Percentiles rank a stretch among this genome's conserved stretches.
phyloP scores from a whole-genome alignment of 2,329 filamentous ascomycete genomes.

The Bipolaris victoriae region DNA sequence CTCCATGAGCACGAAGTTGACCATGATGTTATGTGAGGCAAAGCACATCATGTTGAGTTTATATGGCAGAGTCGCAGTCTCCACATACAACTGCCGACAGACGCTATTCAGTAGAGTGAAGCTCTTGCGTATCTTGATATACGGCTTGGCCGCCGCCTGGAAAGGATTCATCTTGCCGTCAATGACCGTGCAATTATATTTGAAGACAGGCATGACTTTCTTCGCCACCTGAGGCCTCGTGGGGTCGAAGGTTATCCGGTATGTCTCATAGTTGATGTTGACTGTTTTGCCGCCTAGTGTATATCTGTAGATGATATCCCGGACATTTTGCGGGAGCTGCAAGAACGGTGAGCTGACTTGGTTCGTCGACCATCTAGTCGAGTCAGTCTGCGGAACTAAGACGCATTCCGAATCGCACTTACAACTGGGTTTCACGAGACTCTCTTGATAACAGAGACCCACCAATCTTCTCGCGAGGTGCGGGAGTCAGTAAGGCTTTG shows the following conservation, averaged over 20 bases:
- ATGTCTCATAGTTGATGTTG: slow-evolving; percentile 32
- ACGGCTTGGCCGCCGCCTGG: neutral
- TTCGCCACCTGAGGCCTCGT: neutral
- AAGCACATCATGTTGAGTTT: slow-evolving; percentile 34
- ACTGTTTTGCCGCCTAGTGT: slow-evolving; percentile 36
- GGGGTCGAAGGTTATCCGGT: slow-evolving; percentile 9
- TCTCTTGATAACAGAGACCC: slow-evolving; percentile 14
- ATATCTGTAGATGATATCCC: slow-evolving; percentile 30
- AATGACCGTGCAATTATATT: slow-evolving; percentile 29
- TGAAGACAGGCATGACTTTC: slow-evolving; percentile 25
- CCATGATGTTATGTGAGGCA: slow-evolving; percentile 28
- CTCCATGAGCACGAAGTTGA: slow-evolving; percentile 38
- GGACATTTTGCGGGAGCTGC: slow-evolving; percentile 32
- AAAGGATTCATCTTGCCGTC: slow-evolving; percentile 22
- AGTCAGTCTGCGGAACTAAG: neutral
- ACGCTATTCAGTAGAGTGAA: slow-evolving; percentile 34
- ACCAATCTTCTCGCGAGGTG: slow-evolving; percentile 17
- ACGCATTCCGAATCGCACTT: slow-evolving; percentile 6
- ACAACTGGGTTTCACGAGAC: slow-evolving; percentile 24
- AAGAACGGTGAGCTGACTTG: slow-evolving; percentile 34
- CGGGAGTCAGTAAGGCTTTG: slow-evolving; percentile 13
- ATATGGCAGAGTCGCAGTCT: slow-evolving; percentile 37
- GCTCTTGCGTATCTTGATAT: slow-evolving; percentile 7
- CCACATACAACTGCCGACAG: slow-evolving; percentile 39
- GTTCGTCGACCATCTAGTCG: slow-evolving; percentile 31